These are phyloP conservation scores for Marchantia paleacea DNA, from an alignment of 225 moss, liverwort and hornwort species.

Conservation along the genomic window DNA sequence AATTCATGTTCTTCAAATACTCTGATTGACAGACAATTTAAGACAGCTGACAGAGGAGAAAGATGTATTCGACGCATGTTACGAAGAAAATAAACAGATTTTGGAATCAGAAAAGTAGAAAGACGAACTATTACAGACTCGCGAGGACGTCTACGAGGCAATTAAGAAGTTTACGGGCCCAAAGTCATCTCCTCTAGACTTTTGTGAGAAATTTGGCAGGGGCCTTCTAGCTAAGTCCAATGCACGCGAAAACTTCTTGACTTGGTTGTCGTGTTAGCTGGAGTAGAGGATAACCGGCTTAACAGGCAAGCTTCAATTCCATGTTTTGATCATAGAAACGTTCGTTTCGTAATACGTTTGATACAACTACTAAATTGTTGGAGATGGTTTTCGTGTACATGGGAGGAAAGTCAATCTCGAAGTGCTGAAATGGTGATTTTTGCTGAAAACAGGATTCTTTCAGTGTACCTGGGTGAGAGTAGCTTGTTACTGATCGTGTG, in stretches of 20 bases:
- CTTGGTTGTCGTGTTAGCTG: conserved; percentile 1
- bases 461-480: background rate
- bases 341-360: no score
- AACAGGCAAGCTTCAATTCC: background rate
- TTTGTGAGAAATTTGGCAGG: background rate
- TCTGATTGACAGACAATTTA: background rate
- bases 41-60: background rate
- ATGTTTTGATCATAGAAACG: background rate
- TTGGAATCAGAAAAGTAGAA: background rate
- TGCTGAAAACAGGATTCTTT: background rate
- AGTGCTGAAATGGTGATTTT: background rate
- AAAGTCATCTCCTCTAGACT: background rate
- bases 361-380: no score
- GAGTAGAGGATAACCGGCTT: background rate
- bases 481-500: background rate
- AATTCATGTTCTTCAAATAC: background rate
- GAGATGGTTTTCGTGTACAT: no score
- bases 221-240: background rate
- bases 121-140: background rate
- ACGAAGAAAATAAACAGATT: background rate
- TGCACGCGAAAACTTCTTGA: background rate
- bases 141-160: background rate
- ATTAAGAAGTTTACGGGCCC: background rate
- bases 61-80: background rate
- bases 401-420: no score